phyloP scores from a whole-genome alignment of 148 eudicot genomes.

The Nepenthes gracilis region DNA sequence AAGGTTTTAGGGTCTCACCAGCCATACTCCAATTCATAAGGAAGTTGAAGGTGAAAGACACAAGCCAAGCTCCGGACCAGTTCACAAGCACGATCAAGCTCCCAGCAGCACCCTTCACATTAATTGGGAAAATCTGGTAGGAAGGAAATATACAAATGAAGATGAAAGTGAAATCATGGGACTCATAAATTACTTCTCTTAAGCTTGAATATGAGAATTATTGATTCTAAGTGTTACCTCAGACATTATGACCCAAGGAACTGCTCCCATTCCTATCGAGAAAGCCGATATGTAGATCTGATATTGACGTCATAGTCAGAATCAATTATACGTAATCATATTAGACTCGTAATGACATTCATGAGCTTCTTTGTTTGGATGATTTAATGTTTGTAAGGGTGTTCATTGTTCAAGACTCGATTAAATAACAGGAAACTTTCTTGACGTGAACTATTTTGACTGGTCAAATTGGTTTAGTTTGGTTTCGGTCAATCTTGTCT shows the following conservation, averaged over 20 bases:
- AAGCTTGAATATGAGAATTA: neutral
- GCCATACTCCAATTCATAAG: conserved; percentile 70
- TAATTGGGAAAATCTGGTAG: conserved; percentile 63
- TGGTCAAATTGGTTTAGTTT: no score
- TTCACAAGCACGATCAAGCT: conserved; percentile 66
- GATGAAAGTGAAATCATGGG: neutral
- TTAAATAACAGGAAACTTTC: neutral
- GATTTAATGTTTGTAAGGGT: no score
- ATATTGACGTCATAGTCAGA: neutral
- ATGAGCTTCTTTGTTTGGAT: no score
- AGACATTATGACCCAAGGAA: conserved; percentile 79
- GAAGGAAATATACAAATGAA: neutral
- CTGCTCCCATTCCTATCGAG: conserved; percentile 78
- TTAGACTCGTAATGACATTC: neutral
- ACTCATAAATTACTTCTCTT: no score
- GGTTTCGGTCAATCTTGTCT: no score
- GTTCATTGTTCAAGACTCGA: no score
- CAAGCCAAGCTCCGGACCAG: conserved; percentile 84
- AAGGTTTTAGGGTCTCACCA: no score
- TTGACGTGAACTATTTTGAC: no score
- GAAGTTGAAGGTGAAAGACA: conserved; percentile 80
- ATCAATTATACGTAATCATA: neutral
- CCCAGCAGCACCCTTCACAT: conserved; percentile 74
- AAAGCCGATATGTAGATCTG: conserved; percentile 58
- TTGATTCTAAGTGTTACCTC: conserved; percentile 5